Evolutionary conservation across 495 filamentous ascomycete genomes (phyloP), one percentile per base, ranked within the genome.

Genomic region (Cryomyces antarcticus): DNA sequence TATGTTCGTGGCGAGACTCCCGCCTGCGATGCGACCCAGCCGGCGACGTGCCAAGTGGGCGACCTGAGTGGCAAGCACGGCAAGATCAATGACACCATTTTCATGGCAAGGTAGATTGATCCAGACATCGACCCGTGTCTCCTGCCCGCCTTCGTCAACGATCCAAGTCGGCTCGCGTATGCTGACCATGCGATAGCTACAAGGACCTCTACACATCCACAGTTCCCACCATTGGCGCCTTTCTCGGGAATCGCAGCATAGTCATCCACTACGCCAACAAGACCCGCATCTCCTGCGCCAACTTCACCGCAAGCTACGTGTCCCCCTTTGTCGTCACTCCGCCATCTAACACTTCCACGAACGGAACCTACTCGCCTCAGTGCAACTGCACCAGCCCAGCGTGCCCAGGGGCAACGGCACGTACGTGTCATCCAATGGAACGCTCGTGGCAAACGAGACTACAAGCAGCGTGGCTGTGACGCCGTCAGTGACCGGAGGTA

Each of bases 41-140:
- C 81, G 6, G 52, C 72, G 47, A 79, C 75, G 0, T 94, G 86
- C 65, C 74, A 92, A 58, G 73, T 82, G 28, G 86, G 86, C 46
- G 86, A 94, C 60, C 61, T 93, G 41, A 68, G 72, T 49, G 86
- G 86, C 52, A 94, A 93, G 66, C 70, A 85, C 52, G 81, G 78
- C 42, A 67, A 65, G 37, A 75, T 87, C 54, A 66, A 58, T 31
- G 59, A 48, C 27, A 64, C 64, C 29, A 37, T 47, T 27, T 62
- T 54, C 47, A 37, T 53, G 10, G 51, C 57, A 6, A 42, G 13
- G 60, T 62, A 58, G 48, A 49, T 1, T 24, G 17, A 24, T 24
- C 17, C 17, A 44, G 10, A 11, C 29, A n/a, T 47, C 28, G 29
- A 7, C 37, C 9, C 9, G 31, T 29, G 38, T 24, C 12, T 11